phyloP scores from a whole-genome alignment of 257 asterid genomes.

The Nemophila menziesii region DNA sequence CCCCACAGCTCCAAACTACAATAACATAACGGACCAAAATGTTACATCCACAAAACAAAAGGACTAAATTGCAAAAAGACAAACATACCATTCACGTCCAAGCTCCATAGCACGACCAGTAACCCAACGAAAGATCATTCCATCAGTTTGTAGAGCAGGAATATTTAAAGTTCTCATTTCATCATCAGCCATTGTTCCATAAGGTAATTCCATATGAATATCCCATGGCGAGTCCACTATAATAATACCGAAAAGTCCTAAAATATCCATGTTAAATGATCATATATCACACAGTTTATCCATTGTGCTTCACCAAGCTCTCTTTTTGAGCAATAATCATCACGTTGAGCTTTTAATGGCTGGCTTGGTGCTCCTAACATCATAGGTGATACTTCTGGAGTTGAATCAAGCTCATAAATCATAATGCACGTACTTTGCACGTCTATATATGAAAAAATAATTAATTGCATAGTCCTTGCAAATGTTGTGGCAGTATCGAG shows the following conservation, averaged over 20 bases:
- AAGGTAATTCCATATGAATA: constrained; percentile 97
- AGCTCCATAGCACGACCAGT: constrained; percentile 99
- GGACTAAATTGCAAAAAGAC: background rate
- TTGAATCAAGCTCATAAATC: constrained; percentile 96
- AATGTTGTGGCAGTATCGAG: constrained; percentile 72
- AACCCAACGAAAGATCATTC: constrained; percentile 95
- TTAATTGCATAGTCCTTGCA: constrained; percentile 10
- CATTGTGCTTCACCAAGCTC: constrained; percentile 98
- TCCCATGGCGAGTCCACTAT: constrained; percentile 99
- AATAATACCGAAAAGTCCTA: constrained; percentile 91
- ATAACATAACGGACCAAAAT: too few relatives aligned
- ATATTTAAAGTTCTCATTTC: constrained; percentile 96
- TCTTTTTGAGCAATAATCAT: constrained; percentile 85
- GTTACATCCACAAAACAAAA: too few relatives aligned
- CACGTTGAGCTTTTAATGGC: constrained; percentile 75
- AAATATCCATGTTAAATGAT: constrained; percentile 82
- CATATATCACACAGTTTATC: constrained; percentile 97
- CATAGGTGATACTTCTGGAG: constrained; percentile 66
- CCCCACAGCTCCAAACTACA: constrained; percentile 98
- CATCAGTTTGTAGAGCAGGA: constrained; percentile 97
- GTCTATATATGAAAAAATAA: constrained; percentile 43
- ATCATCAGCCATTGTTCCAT: constrained; percentile 98
- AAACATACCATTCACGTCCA: constrained; percentile 86
- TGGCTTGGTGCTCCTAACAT: constrained; percentile 68
- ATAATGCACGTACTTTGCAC: constrained; percentile 97